Conservation (phyloP, 352 stramenopile genomes). For the Phytophthora colocasiae region DNA sequence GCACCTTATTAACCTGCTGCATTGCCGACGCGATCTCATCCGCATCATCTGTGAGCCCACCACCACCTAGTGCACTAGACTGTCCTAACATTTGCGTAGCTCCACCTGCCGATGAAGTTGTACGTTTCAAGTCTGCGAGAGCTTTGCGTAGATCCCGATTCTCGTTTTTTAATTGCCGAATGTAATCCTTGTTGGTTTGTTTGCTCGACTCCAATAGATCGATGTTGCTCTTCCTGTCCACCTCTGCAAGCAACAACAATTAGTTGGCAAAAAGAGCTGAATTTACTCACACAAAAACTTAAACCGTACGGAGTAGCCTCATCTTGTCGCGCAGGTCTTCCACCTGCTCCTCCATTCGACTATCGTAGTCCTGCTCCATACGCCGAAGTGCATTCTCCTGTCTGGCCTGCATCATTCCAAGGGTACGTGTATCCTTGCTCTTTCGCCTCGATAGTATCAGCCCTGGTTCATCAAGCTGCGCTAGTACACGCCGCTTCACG, state of each 20-base stretch:
- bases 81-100: constrained; percentile 15
- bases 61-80: constrained; percentile 22
- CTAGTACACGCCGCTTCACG: constrained; percentile 23
- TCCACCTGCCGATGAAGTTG: constrained; percentile 25
- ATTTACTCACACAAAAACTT: background rate
- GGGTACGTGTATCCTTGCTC: background rate
- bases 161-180: constrained; percentile 86
- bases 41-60: constrained; percentile 45
- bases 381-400: constrained; percentile 78
- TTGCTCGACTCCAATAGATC: constrained; percentile 89
- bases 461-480: constrained; percentile 24
- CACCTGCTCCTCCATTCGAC: constrained; percentile 85
- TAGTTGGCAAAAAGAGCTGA: constrained; percentile 1
- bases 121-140: constrained; percentile 79
- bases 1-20: constrained; percentile 68
- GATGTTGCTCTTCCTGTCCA: constrained; percentile 89
- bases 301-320: constrained; percentile 75
- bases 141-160: constrained; percentile 91
- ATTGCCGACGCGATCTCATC: constrained; percentile 63
- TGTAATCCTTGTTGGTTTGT: constrained; percentile 92
- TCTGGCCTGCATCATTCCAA: constrained; percentile 35
- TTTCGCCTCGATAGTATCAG: constrained; percentile 10
- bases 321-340: constrained; percentile 88
- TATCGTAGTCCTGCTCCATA: constrained; percentile 85
- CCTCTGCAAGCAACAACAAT: constrained; percentile 54